Base-by-base conservation (phyloP, 1,139 yeast genomes). In the Geotrichum carabidarum region DNA sequence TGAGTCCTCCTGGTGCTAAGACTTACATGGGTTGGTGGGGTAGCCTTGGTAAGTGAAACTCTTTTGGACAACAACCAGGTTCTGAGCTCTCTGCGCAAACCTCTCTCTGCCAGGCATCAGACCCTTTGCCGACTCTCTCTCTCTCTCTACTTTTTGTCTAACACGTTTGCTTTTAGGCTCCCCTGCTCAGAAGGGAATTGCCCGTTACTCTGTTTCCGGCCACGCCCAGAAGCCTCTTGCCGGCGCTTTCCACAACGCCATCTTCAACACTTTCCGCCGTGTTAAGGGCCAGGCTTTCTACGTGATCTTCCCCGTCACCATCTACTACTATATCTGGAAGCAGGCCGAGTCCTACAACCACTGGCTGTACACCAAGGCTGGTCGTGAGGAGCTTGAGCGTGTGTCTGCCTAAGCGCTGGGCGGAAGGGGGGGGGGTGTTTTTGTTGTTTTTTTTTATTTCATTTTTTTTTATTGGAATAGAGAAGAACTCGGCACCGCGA, bases 11-110 rank as follows among this genome's bases (percentile, higher is more conserved):
- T 74, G 82, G 82, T 67, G 84, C 86, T 70, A 82, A 81, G 68
- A 71, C 91, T 68, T 90, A 86, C 71, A 83, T 87, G 91, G 98
- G 98, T 68, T 90, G 96, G 96, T 90, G 98, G 98, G 97, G 97
- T 70, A 72, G 78, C 76, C 73, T 82, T 66, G 77, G 75, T 68
- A 66, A 54, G 71, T 65, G 9, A 18, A 15, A 5, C 22, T 15
- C 44, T 40, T 40, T 40, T 15, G n/a, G 30, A 14, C 8, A 17
- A 44, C 17, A 15, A 38, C 11, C 18, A 38, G 17, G 44, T n/a
- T 27, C 12, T 15, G 9, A 34, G 31, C 45, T 22, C 27, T 5
- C 27, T 22, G 5, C 5, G 27, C 27, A 42, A 9, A 27, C 12
- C 17, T 5, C 12, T 12, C 17, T 5, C 12, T 12, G 45, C 14